Evolutionary conservation across 768 basidiomycete genomes (phyloP), one percentile per base, ranked within the genome.

Genomic region (Clavulina sp.): DNA sequence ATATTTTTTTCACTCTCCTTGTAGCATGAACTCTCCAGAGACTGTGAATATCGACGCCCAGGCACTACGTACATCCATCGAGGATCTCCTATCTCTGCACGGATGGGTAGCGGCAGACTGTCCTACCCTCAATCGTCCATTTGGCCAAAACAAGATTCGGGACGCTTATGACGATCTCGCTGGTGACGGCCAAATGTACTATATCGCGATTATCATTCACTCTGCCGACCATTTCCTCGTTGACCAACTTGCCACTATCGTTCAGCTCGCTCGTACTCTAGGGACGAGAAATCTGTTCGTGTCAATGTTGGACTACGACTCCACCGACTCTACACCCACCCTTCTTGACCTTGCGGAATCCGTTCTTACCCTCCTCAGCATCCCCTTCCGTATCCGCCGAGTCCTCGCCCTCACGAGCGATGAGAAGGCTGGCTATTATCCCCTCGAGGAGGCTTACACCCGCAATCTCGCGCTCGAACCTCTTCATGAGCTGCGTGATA

Each of bases 161-260:
- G 78, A 83, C 57, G 74, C 83, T 19, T 97, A 89, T 64, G 85
- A 88, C 59, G 91, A 92, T 65, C 79, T 99, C 55, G 78, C 82
- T 24, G 73, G 73, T 31, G 75, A 82, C 50, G 80, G 86, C 58
- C 80, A 83, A 57, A 72, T 96, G 18, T 99, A 96, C 71, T 99
- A 81, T 64, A 75, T 99, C 56, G 92, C 88, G 52, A 83, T 97
- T 58, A 77, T 92, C 57, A 84, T 99, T 41, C 93, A 99, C 65
- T 93, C 89, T 3, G 95, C 95, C 2, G 95, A 99, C 70, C 95
- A 99, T 64, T 99, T 99, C 69, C 77, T 97, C 50, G 86, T 96
- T 57, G 95, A 97, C 68, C 95, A 99, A 64, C 80, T 99, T 43
- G 88, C 95, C 19, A 87, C 95, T 59, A 97, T 99, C 57, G 84